Conservation (phyloP, 2,329 filamentous ascomycete species). For the Calonectria montana region DNA sequence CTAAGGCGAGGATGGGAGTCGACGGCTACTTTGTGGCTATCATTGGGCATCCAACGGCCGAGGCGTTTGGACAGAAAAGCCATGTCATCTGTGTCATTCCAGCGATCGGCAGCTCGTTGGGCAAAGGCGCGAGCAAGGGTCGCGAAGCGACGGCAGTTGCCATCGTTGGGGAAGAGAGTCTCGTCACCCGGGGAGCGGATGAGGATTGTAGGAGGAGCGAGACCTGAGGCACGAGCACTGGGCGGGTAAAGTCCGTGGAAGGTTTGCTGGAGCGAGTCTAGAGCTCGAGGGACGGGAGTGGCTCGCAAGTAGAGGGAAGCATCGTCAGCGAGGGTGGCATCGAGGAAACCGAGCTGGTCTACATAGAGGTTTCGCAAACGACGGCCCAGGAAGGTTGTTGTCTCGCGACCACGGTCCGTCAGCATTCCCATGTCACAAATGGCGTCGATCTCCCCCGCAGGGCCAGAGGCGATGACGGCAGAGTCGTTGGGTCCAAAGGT, state of each 20-base stretch:
- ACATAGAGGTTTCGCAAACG: conserved; percentile 79
- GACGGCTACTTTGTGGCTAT: conserved; percentile 76
- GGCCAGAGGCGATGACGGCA: conserved; percentile 76
- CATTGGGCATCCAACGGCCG: conserved; percentile 86
- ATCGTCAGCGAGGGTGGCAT: conserved; percentile 64
- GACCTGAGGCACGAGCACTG: conserved; percentile 54
- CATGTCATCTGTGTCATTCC: conserved; percentile 86
- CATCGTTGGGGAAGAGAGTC: conserved; percentile 83
- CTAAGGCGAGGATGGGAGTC: conserved; percentile 86
- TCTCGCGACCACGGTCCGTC: conserved; percentile 79
- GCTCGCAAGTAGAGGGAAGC: conserved; percentile 79
- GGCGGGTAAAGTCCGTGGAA: conserved; percentile 81
- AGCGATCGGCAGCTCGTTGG: conserved; percentile 75
- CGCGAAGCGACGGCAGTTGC: conserved; percentile 78
- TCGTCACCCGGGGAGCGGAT: conserved; percentile 75
- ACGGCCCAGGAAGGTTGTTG: conserved; percentile 75
- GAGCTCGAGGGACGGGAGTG: conserved; percentile 79
- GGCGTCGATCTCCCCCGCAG: conserved; percentile 76
- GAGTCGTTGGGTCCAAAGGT: conserved; percentile 79
- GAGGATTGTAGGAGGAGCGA: conserved; percentile 74
- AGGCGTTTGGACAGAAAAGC: conserved; percentile 81
- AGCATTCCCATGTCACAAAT: conserved; percentile 85
- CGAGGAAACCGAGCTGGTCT: conserved; percentile 79
- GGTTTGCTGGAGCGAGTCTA: conserved; percentile 81
- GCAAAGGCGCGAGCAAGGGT: conserved; percentile 78